Percentiles rank a stretch among this genome's conserved stretches.
phyloP scores from a whole-genome alignment of 768 basidiomycete genomes.

The Leccinum truebloodii region DNA sequence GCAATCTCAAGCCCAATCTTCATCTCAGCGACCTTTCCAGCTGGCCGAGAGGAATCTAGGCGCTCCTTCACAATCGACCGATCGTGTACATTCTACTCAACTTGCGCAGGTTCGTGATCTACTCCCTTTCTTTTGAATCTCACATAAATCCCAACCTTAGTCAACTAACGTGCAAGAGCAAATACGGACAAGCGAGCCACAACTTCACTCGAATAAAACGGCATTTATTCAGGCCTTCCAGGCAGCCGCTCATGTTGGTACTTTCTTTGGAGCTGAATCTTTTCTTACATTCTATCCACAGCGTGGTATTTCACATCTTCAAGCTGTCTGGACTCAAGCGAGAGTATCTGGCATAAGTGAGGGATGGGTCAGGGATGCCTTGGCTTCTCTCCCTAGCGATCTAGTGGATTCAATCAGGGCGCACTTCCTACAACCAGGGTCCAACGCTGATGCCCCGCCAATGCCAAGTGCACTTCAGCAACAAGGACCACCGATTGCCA shows the following conservation, averaged over 20 bases:
- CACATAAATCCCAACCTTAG: conserved; percentile 2
- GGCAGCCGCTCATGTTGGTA: conserved; percentile 20
- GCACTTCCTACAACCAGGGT: conserved; percentile 5
- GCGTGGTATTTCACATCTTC: conserved; percentile 17
- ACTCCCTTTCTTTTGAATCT: background rate
- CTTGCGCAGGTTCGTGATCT: conserved; percentile 4
- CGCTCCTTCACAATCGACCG: background rate
- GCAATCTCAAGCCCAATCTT: conserved; percentile 3
- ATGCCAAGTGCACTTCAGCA: conserved; percentile 1
- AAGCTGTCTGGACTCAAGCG: conserved; percentile 17
- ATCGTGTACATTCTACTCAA: conserved; percentile 3
- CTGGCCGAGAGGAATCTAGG: background rate
- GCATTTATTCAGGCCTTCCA: conserved; percentile 27
- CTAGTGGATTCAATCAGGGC: conserved; percentile 13
- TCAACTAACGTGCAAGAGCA: conserved; percentile 10
- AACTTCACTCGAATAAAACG: conserved; percentile 9
- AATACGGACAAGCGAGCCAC: conserved; percentile 1
- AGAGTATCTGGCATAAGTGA: conserved; percentile 17
- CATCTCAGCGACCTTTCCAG: background rate
- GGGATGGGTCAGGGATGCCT: conserved; percentile 22
- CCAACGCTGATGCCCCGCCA: background rate
- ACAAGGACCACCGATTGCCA: background rate
- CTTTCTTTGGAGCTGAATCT: background rate
- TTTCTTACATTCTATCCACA: conserved; percentile 8
- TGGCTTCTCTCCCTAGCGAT: conserved; percentile 19